Evolutionary conservation across 768 basidiomycete genomes (phyloP).

Genomic region (Pisolithus orientalis): DNA sequence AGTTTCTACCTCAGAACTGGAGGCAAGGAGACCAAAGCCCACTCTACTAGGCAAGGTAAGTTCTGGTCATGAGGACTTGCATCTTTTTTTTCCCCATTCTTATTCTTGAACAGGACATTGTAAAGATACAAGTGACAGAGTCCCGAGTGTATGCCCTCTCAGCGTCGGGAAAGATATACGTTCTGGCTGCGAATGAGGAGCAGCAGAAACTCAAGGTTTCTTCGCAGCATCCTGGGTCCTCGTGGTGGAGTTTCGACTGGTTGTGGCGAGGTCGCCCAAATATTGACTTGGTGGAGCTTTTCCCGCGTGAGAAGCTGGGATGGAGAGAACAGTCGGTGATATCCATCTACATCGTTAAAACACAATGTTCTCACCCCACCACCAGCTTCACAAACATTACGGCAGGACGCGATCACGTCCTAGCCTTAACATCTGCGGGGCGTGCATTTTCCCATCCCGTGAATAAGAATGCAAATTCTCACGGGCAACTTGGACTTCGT

Average conservation of each 20-base stretch:
- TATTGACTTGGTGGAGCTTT: conserved; percentile 57
- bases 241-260: conserved; percentile 63
- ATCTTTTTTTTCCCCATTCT: not conserved
- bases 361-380: conserved; percentile 3
- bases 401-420: conserved; percentile 64
- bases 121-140: conserved; percentile 52
- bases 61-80: conserved; percentile 4
- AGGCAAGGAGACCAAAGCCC: conserved; percentile 35
- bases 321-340: conserved; percentile 60
- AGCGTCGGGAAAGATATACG: conserved; percentile 68
- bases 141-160: conserved; percentile 73
- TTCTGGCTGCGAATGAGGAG: conserved; percentile 46
- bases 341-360: not conserved
- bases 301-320: conserved; percentile 45
- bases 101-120: conserved; percentile 54
- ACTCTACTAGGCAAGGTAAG: conserved; percentile 64
- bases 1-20: conserved; percentile 13
- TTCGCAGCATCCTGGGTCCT: conserved; percentile 33
- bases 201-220: conserved; percentile 40
- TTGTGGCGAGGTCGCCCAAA: conserved; percentile 43
- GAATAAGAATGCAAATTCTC: conserved; percentile 65
- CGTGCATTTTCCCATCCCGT: conserved; percentile 77
- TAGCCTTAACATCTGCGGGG: conserved; percentile 66
- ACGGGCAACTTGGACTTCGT: conserved; percentile 80
- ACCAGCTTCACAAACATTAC: conserved; percentile 67